Percentiles rank a stretch among this genome's conserved stretches.
Conservation (phyloP, 2,329 filamentous ascomycete genomes). For the Pestalotiopsis sp. region DNA sequence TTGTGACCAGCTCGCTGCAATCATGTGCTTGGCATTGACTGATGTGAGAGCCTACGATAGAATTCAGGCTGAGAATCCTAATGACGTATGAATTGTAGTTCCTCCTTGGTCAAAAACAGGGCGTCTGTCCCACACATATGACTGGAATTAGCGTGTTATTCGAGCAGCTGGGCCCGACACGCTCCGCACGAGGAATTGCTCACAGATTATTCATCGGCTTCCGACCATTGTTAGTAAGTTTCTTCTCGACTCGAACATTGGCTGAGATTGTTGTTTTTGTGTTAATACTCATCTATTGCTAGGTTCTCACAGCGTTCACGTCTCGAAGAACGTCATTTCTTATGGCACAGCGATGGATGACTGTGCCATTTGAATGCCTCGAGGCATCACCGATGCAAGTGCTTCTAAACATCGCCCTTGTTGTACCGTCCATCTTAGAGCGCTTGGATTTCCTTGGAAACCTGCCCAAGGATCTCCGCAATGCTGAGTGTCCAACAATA, state of each 20-base stretch:
- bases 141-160: neutral
- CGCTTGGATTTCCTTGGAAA: too few species aligned
- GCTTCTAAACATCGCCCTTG: too few species aligned
- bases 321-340: too few species aligned
- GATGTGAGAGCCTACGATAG: neutral
- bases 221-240: neutral
- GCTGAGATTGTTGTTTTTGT: neutral
- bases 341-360: too few species aligned
- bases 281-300: neutral
- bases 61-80: neutral
- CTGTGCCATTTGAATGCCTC: too few species aligned
- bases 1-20: neutral
- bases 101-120: neutral
- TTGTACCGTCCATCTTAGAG: too few species aligned
- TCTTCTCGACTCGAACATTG: neutral
- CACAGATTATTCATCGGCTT: neutral
- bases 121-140: neutral
- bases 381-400: too few species aligned
- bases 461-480: too few species aligned
- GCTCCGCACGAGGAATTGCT: neutral
- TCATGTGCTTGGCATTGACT: neutral
- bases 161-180: neutral
- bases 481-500: too few species aligned
- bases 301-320: neutral
- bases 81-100: neutral